Evolutionary conservation across 805 yeast genomes (phyloP).

Genomic region (Metschnikowia gruessii): DNA sequence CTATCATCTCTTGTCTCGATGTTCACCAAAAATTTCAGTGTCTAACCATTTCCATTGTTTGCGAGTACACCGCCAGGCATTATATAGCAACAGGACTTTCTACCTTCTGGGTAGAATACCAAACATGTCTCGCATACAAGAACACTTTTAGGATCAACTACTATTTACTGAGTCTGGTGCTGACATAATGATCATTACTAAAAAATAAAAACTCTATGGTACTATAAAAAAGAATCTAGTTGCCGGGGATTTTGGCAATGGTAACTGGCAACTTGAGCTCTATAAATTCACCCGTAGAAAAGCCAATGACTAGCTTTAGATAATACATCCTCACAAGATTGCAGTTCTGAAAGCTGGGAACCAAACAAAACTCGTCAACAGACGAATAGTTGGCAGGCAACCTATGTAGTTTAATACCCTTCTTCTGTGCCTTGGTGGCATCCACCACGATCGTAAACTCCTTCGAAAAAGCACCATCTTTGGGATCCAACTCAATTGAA

Average conservation of each 20-base stretch:
- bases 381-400: constrained; percentile 13
- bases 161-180: no score
- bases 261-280: constrained; percentile 32
- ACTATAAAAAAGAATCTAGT: neutral
- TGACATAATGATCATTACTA: no score
- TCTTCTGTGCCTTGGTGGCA: constrained; percentile 24
- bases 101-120: no score
- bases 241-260: constrained; percentile 23
- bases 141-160: no score
- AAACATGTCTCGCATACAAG: no score
- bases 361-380: constrained; percentile 29
- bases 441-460: constrained; percentile 27
- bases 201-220: no score
- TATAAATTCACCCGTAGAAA: constrained; percentile 23
- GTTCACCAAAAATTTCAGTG: no score
- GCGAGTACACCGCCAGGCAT: no score
- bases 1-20: no score
- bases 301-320: constrained; percentile 21
- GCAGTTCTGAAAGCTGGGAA: constrained; percentile 41
- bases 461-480: constrained; percentile 20
- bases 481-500: constrained; percentile 5
- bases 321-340: constrained; percentile 35
- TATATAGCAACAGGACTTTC: no score
- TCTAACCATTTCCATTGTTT: no score
- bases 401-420: constrained; percentile 9